Evolutionary conservation across 73 alveolate species (phyloP).

Genomic region (Paramecium sexaurelia): DNA sequence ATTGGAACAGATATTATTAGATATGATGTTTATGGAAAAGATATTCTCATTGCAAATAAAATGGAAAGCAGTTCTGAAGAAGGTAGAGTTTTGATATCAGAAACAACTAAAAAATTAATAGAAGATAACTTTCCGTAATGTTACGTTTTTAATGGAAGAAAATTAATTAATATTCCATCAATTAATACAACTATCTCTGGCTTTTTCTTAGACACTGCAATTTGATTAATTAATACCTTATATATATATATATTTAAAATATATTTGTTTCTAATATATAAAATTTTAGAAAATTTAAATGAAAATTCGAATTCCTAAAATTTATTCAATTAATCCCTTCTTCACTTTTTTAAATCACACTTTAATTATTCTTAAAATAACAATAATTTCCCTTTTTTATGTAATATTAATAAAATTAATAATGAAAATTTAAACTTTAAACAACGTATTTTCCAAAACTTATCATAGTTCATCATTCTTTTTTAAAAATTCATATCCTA

Average conservation of each 20-base stretch:
- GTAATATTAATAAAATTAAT: too few species aligned
- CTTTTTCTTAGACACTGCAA: background rate
- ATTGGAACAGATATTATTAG: constrained; percentile 76
- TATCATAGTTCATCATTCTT: too few species aligned
- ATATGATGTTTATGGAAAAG: constrained; percentile 77
- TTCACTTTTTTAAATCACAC: too few species aligned
- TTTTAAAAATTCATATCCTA: too few species aligned
- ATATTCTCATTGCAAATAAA: constrained; percentile 69
- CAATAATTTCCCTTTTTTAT: too few species aligned
- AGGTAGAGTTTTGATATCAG: constrained; percentile 69
- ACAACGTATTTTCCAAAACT: too few species aligned
- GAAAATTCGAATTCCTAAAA: too few species aligned
- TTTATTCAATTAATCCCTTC: too few species aligned
- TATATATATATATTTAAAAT: background rate
- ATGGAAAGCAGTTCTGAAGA: constrained; percentile 74
- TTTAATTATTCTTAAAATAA: too few species aligned
- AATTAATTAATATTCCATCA: constrained; percentile 58
- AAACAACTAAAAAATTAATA: constrained; percentile 61
- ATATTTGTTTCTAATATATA: too few species aligned
- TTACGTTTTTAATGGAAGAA: constrained; percentile 36
- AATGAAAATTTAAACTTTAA: too few species aligned
- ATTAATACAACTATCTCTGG: constrained; percentile 56
- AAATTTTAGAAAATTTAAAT: too few species aligned
- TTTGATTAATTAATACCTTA: background rate
- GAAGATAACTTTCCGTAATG: constrained; percentile 32